These are phyloP conservation scores for Leccinum incarnatum DNA, from an alignment of 768 basidiomycete species.

Conservation along the genomic window DNA sequence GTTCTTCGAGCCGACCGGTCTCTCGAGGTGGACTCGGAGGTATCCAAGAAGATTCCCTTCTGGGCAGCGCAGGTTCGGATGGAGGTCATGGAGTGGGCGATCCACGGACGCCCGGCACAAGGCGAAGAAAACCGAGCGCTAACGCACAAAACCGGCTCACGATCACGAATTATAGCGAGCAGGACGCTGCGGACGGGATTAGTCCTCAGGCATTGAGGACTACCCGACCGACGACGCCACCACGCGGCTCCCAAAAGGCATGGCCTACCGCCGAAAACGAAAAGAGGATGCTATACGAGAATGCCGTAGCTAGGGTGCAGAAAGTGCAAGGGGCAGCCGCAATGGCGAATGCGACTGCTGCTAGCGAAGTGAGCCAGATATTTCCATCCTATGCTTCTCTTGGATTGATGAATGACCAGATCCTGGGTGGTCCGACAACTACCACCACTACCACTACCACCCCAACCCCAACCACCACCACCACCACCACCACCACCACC, in stretches of 20 bases:
- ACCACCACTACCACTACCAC: constrained; percentile 1
- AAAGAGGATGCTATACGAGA: constrained; percentile 39
- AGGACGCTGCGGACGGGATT: constrained; percentile 36
- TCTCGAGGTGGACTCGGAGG: constrained; percentile 20
- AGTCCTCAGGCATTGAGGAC: constrained; percentile 17
- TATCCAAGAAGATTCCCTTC: constrained; percentile 22
- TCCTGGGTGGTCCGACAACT: background rate
- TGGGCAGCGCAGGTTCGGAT: constrained; percentile 5
- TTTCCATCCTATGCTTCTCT: background rate
- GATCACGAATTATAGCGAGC: constrained; percentile 40
- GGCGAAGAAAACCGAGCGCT: constrained; percentile 35
- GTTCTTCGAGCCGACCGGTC: constrained; percentile 13
- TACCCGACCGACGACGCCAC: constrained; percentile 22
- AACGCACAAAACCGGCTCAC: constrained; percentile 37
- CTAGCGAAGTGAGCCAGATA: constrained; percentile 24
- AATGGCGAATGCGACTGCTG: constrained; percentile 25
- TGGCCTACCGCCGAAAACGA: constrained; percentile 44
- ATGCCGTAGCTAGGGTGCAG: constrained; percentile 39
- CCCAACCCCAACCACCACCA: background rate
- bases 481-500: background rate
- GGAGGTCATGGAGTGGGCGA: background rate
- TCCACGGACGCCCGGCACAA: constrained; percentile 6
- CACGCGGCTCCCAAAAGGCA: constrained; percentile 21
- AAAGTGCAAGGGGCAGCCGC: constrained; percentile 35
- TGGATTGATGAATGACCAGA: constrained; percentile 13